These are phyloP conservation scores for Malassezia yamatoensis DNA, from an alignment of 1,284 basidiomycete species.

Conservation along the genomic window DNA sequence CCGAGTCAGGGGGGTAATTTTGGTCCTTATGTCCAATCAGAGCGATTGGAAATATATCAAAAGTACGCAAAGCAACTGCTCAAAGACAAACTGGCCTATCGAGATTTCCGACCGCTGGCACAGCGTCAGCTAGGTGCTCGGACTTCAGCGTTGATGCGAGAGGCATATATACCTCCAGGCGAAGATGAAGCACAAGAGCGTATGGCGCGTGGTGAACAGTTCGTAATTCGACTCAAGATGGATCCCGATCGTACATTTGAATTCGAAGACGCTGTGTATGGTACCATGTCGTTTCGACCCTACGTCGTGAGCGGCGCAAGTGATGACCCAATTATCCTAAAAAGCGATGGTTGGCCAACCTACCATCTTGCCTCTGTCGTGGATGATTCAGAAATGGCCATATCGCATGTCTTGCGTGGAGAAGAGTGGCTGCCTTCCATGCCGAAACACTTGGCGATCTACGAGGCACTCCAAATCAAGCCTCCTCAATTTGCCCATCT, in stretches of 20 bases:
- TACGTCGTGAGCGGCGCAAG: conserved; percentile 39
- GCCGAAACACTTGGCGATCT: conserved; percentile 83
- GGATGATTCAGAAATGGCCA: conserved; percentile 89
- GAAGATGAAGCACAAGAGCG: conserved; percentile 71
- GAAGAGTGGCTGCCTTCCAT: conserved; percentile 95
- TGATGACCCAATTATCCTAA: conserved; percentile 85
- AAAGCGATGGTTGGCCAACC: conserved; percentile 84
- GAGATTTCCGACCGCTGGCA: conserved; percentile 67
- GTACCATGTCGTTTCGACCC: conserved; percentile 56
- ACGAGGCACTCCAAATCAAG: conserved; percentile 62
- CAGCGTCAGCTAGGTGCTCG: conserved; percentile 53
- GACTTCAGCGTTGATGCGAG: conserved; percentile 65
- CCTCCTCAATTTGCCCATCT: conserved; percentile 81
- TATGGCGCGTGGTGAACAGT: conserved; percentile 64
- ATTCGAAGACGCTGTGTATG: conserved; percentile 64
- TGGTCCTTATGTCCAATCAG: conserved; percentile 57
- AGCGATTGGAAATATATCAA: conserved; percentile 74
- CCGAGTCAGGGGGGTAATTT: conserved; percentile 45
- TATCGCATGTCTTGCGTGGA: conserved; percentile 87
- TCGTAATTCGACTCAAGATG: conserved; percentile 76
- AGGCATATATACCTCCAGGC: conserved; percentile 63
- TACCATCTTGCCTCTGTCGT: conserved; percentile 94
- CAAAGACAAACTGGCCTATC: conserved; percentile 77
- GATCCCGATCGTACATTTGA: conserved; percentile 15
- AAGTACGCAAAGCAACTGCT: conserved; percentile 64